Base-by-base conservation (phyloP, 164 flowering plant species). In the Pachysandra terminalis region DNA sequence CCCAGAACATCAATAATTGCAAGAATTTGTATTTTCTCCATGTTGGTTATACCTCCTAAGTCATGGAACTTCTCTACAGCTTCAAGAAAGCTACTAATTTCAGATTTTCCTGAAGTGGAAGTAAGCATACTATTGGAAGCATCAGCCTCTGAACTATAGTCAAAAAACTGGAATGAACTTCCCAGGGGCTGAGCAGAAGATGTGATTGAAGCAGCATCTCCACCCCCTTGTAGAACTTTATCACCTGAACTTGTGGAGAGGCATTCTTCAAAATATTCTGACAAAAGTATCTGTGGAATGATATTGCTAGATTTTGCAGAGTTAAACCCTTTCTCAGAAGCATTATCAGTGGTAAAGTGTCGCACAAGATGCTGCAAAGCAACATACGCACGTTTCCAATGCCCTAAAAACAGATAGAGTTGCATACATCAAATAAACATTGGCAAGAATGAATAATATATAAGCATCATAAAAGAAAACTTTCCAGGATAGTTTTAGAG, bases 341-440 rank as follows among this genome's bases (percentile, higher is more conserved):
- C 66, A 65, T 56, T 56, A 75, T 49, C 66, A 52, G 84, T 78
- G 71, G 73, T 56, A 74, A 91, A 84, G 66, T 56, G 70, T n/a
- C 83, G 82, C 68, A 80, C 77, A 63, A 96, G 90, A 79, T 88
- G 91, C 66, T 70, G 76, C 71, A 93, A 41, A 71, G 89, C 83
- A 63, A 73, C 74, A 75, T 77, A 75, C 64, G 99, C 91, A 64
- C 94, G 96, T 77, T 75, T 87, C 91, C 90, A 87, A 69, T 90
- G 82, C 55, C 99, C 99, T 96, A 70, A 70, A 78, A 37, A n/a
- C n/a, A n/a, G n/a, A n/a, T 19, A 48, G 25, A 56, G 13, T 21
- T 56, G 51, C 67, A 45, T 26, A 22, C n/a, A 0, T 32, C 19
- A 27, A 54, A 3, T 64, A 9, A 28, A 16, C n/a, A 23, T 1